Evolutionary conservation across 106 monocot genomes (phyloP).

Genomic region (Platanthera zijinensis): DNA sequence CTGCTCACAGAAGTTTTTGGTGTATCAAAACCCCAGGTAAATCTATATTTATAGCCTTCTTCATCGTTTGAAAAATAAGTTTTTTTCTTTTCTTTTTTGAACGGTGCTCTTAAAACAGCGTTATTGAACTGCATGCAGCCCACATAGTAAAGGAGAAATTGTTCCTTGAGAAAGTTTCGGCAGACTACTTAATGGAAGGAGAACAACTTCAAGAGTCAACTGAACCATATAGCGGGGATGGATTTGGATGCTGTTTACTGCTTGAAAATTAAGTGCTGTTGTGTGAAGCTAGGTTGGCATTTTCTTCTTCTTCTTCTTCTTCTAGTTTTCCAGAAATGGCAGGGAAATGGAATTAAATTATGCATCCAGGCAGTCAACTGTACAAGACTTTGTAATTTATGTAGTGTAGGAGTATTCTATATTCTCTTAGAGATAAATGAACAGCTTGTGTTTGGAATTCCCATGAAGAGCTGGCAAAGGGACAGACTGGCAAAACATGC

Average conservation of each 20-base stretch:
- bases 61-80: background rate
- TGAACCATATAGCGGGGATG: background rate
- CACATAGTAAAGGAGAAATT: background rate
- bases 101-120: background rate
- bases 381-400: background rate
- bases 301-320: background rate
- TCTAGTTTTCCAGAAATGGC: background rate
- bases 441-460: background rate
- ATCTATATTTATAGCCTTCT: background rate
- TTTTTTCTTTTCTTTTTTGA: too few relatives aligned
- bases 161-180: background rate
- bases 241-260: background rate
- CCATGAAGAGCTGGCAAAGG: background rate
- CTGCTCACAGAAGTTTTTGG: slow-evolving; percentile 16
- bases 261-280: background rate
- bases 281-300: background rate
- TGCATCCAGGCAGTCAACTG: slow-evolving; percentile 1
- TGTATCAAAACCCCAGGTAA: slow-evolving; percentile 19
- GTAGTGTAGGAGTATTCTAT: background rate
- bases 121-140: background rate
- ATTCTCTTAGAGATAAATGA: background rate
- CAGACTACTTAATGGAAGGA: background rate
- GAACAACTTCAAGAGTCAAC: background rate
- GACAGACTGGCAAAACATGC: background rate
- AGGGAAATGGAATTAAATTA: background rate